phyloP scores from a whole-genome alignment of 257 asterid species.

The Solanum chmielewskii region DNA sequence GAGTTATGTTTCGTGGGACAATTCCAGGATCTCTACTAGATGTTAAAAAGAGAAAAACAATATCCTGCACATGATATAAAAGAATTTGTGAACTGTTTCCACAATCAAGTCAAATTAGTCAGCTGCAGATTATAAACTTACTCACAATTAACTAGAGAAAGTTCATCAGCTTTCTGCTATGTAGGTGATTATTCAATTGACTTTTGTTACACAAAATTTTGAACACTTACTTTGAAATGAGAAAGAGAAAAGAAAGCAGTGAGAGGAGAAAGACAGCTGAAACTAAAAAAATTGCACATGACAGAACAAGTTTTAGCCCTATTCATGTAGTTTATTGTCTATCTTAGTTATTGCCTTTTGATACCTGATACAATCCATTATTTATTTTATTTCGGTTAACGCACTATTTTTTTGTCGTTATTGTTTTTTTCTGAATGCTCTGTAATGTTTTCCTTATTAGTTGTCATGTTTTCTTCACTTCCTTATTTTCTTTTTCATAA shows the following conservation, averaged over 20 bases:
- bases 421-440: not conserved
- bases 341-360: not conserved
- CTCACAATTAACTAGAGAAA: not conserved
- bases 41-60: constrained; percentile 58
- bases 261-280: not conserved
- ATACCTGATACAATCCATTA: not conserved
- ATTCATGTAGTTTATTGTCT: not conserved
- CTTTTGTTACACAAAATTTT: not conserved
- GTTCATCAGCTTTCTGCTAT: not conserved
- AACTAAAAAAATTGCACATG: not conserved
- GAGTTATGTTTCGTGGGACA: constrained; percentile 47
- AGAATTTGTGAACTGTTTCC: not conserved
- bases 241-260: not conserved
- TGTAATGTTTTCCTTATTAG: not conserved
- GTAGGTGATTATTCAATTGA: not conserved
- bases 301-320: not conserved
- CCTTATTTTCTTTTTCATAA: not conserved
- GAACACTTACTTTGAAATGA: not conserved
- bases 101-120: not conserved
- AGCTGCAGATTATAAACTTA: not conserved
- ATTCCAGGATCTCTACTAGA: constrained; percentile 85
- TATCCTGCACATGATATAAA: constrained; percentile 37
- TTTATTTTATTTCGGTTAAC: not conserved
- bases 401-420: not conserved
- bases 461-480: not conserved